Percentiles rank a stretch among this genome's conserved stretches.
Evolutionary conservation across 768 basidiomycete species (phyloP).

Genomic region (Calvatia gigantea): DNA sequence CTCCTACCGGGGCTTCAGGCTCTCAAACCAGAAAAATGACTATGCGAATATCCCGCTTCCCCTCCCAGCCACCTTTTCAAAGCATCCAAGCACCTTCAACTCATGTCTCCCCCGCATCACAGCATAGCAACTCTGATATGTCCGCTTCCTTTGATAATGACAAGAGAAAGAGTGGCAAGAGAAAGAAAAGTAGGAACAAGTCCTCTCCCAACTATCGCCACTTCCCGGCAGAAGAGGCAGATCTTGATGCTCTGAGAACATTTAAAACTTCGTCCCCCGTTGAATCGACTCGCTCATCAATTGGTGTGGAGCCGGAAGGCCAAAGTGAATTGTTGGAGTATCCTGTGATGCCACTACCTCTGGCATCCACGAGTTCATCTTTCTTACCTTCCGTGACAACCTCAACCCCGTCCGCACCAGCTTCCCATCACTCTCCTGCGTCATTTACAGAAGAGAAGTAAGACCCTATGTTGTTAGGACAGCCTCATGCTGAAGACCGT

Average conservation of each 20-base stretch:
- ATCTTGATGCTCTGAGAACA: constrained; percentile 19
- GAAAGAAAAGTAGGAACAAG: constrained; percentile 11
- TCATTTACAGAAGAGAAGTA: no score
- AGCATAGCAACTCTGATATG: constrained; percentile 7
- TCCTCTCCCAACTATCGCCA: constrained; percentile 28
- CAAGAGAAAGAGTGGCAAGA: constrained; percentile 9
- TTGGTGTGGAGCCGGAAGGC: constrained; percentile 12
- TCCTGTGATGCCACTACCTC: constrained; percentile 12
- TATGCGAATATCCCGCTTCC: not conserved
- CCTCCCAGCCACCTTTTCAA: not conserved
- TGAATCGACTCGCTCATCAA: constrained; percentile 8
- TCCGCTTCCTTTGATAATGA: constrained; percentile 2
- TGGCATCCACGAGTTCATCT: constrained; percentile 12
- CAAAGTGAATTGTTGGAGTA: constrained; percentile 11
- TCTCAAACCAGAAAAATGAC: not conserved
- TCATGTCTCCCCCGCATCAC: not conserved
- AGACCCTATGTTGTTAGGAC: no score
- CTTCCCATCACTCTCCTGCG: not conserved
- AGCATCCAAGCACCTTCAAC: not conserved
- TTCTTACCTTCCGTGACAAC: constrained; percentile 12
- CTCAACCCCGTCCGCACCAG: constrained; percentile 8
- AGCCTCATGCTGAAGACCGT: not conserved
- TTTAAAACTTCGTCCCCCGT: constrained; percentile 17
- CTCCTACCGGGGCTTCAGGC: not conserved
- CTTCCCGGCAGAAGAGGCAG: constrained; percentile 24